Conservation (phyloP, 139 green algal genomes). For the Closterium sp. region DNA sequence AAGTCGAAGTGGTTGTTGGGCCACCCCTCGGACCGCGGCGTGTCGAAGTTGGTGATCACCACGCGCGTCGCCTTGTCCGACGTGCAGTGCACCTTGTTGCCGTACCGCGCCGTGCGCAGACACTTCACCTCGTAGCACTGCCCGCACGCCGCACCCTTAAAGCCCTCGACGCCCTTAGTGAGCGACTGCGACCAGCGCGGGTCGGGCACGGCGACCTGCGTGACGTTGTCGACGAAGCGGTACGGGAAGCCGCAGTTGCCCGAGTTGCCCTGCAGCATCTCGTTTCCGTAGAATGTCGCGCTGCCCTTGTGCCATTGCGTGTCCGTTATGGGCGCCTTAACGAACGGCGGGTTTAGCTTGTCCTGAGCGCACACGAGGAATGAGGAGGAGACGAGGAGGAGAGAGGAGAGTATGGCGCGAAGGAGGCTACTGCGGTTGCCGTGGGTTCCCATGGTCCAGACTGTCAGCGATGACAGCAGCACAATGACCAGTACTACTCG, state of each 20-base stretch:
- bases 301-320: constrained; percentile 17
- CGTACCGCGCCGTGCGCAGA: not conserved
- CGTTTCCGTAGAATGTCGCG: constrained; percentile 21
- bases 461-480: too few relatives aligned
- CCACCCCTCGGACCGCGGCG: not conserved
- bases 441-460: not conserved
- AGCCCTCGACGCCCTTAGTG: not conserved
- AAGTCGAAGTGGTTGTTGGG: constrained; percentile 35
- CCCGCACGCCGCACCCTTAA: constrained; percentile 1
- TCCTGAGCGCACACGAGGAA: not conserved
- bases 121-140: constrained; percentile 32
- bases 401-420: not conserved
- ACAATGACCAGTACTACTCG: too few relatives aligned
- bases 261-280: not conserved
- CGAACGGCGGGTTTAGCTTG: not conserved
- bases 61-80: not conserved
- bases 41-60: constrained; percentile 27
- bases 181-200: constrained; percentile 8
- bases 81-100: constrained; percentile 8
- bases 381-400: not conserved
- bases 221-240: not conserved
- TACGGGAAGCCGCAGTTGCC: constrained; percentile 18
- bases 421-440: not conserved
- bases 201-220: constrained; percentile 7
- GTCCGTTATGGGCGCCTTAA: not conserved